Conservation (phyloP, 495 filamentous ascomycete genomes). For the Penicillium parvum region DNA sequence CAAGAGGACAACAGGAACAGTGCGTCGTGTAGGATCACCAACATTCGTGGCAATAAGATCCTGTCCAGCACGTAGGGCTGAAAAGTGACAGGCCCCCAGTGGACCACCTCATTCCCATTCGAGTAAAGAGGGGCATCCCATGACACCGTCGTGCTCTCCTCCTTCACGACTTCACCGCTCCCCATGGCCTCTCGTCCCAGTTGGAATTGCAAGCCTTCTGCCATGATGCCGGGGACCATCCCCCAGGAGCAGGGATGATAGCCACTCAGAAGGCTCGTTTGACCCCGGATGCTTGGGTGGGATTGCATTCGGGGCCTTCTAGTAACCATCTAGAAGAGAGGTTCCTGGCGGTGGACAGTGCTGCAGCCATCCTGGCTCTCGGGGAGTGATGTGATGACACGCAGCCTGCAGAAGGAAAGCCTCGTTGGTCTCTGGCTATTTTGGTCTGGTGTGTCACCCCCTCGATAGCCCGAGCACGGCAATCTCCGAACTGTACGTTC, state of each 20-base stretch:
- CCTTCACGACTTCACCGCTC: slow-evolving; percentile 20
- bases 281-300: slow-evolving; percentile 24
- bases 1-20: too few species aligned
- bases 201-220: slow-evolving; percentile 19
- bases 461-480: slow-evolving; percentile 10
- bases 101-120: slow-evolving; percentile 12
- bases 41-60: background rate
- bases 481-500: slow-evolving; percentile 19
- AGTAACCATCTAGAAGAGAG: slow-evolving; percentile 31
- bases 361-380: slow-evolving; percentile 11
- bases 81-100: background rate
- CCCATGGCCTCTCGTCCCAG: slow-evolving; percentile 17
- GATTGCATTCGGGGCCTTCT: slow-evolving; percentile 23
- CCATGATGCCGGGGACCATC: slow-evolving; percentile 16
- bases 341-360: slow-evolving; percentile 29
- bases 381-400: slow-evolving; percentile 1
- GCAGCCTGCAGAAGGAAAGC: too few species aligned
- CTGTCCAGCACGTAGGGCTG: slow-evolving; percentile 12
- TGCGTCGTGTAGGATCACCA: background rate
- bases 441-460: slow-evolving; percentile 11
- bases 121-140: slow-evolving; percentile 4
- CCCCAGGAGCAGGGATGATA: slow-evolving; percentile 11
- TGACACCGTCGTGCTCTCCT: background rate
- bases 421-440: background rate
- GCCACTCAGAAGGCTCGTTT: slow-evolving; percentile 14